Evolutionary conservation across 2,329 filamentous ascomycete genomes (phyloP).

Genomic region (Chlorencoelia australis): DNA sequence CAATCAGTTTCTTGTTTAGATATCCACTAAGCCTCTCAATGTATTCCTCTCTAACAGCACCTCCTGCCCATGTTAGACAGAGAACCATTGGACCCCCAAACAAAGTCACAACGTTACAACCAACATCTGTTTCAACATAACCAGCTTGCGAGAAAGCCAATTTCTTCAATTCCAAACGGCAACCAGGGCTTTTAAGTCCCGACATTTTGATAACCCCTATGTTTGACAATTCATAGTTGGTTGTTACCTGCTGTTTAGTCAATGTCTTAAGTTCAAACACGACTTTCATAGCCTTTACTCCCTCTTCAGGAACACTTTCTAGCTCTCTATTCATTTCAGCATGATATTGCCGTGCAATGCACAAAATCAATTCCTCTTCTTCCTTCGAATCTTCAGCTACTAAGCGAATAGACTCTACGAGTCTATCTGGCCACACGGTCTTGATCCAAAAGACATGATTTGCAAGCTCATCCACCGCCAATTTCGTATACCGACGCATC

Average conservation of each 20-base stretch:
- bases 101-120: slow-evolving; percentile 11
- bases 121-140: slow-evolving; percentile 14
- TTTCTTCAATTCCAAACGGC: slow-evolving; percentile 9
- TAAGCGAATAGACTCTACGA: slow-evolving; percentile 3
- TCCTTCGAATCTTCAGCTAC: background rate
- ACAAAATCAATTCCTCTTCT: slow-evolving; percentile 5
- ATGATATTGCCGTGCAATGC: slow-evolving; percentile 8
- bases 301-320: background rate
- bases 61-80: slow-evolving; percentile 16
- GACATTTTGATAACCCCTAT: slow-evolving; percentile 14
- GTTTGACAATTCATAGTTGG: slow-evolving; percentile 22
- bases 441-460: slow-evolving; percentile 15
- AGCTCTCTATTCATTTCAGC: slow-evolving; percentile 10
- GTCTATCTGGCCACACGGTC: slow-evolving; percentile 3
- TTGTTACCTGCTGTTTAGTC: too few species aligned
- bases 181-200: too few species aligned
- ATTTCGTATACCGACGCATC: slow-evolving; percentile 12
- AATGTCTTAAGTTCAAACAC: too few species aligned
- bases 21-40: slow-evolving; percentile 11
- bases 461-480: slow-evolving; percentile 12
- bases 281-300: background rate
- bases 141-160: slow-evolving; percentile 16
- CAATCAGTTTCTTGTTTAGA: background rate
- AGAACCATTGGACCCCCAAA: slow-evolving; percentile 13
- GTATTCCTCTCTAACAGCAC: slow-evolving; percentile 11